A percentile compares a stretch with the other conserved stretches of the same genome.
Conservation (phyloP, 176 grass and related monocot species). For the Saccharum spontaneum region DNA sequence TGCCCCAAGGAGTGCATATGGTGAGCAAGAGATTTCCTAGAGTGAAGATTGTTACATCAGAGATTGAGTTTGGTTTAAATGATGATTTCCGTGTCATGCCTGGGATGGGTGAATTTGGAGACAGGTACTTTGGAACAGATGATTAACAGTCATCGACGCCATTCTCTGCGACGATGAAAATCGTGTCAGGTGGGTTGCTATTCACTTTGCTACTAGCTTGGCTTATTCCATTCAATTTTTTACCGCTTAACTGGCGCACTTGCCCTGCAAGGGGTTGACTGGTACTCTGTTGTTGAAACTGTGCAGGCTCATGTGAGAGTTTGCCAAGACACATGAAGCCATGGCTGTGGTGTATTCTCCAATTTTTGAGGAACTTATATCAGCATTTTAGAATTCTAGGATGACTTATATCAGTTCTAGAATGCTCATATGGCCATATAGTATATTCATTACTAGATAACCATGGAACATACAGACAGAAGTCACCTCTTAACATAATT, state of each 20-base stretch:
- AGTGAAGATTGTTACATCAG: conserved; percentile 90
- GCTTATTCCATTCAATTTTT: not conserved
- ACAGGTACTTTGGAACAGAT: conserved; percentile 85
- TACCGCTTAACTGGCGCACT: not conserved
- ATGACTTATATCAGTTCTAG: conserved; percentile 23
- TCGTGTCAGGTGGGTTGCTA: conserved; percentile 48
- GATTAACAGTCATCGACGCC: conserved; percentile 57
- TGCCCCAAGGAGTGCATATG: conserved; percentile 73
- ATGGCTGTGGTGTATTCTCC: conserved; percentile 8
- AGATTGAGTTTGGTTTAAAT: conserved; percentile 87
- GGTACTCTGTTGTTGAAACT: not conserved
- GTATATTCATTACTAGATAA: not conserved
- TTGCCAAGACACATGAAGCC: conserved; percentile 21
- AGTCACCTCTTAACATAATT: conserved; percentile 1
- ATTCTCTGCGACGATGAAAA: conserved; percentile 44
- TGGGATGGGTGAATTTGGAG: conserved; percentile 85
- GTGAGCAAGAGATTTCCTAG: conserved; percentile 94
- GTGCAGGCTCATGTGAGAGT: conserved; percentile 47
- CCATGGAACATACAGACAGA: not conserved
- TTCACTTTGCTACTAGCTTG: not conserved
- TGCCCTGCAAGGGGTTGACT: not conserved
- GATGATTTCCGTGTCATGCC: conserved; percentile 77
- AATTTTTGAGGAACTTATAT: conserved; percentile 39
- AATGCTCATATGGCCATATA: not conserved
- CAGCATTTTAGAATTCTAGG: conserved; percentile 7